Base-by-base conservation (phyloP, 2,329 filamentous ascomycete genomes). In the Penicillium sclerotigenum region DNA sequence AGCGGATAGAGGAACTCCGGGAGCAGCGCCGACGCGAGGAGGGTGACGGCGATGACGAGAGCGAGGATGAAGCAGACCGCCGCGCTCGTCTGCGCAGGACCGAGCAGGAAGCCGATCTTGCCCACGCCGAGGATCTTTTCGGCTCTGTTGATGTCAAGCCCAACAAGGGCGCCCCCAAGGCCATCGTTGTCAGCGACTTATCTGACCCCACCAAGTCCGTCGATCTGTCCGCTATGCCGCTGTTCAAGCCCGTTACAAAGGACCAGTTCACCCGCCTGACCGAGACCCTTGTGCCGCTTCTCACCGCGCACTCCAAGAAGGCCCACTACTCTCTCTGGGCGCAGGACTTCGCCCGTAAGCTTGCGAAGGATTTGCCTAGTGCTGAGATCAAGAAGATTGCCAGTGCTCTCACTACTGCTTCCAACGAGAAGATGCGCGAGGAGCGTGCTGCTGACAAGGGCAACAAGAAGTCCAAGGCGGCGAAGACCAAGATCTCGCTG, bases 341-440 rank as follows among this genome's bases (percentile, higher is more conserved):
- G 54, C 89, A 93, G 74, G 94, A 97, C 69, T 94, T 99, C 70
- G 77, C 84, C 62, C 96, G 96, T 81, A 86, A 90, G 70, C 83
- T 97, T 42, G 85, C 87, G 67, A 92, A 91, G 77, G 92, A 96
- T 28, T 77, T 99, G 64, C 87, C 89, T 14, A 96, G 90, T 72
- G 88, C 94, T 55, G 91, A 97, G 79, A 92, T 97, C 77, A 97
- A 97, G 84, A 97, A 97, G 82, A 85, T 96, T 63, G 85, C 91
- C 13, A 95, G 89, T 74, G 83, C 84, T 5, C 77, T 99, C 69
- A 96, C 92, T n/a, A 88, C 91, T 5, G 82, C 96, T 54, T 84
- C 90, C 72, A 99, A 99, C 73, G 94, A 97, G 84, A 97, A 96
- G 83, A 88, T 97, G 88, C 95, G 91, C 81, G 92, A 97, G 75